Percentiles rank a stretch among this genome's conserved stretches.
phyloP scores from a whole-genome alignment of 1,284 basidiomycete genomes.

The Marasmius fiardii region DNA sequence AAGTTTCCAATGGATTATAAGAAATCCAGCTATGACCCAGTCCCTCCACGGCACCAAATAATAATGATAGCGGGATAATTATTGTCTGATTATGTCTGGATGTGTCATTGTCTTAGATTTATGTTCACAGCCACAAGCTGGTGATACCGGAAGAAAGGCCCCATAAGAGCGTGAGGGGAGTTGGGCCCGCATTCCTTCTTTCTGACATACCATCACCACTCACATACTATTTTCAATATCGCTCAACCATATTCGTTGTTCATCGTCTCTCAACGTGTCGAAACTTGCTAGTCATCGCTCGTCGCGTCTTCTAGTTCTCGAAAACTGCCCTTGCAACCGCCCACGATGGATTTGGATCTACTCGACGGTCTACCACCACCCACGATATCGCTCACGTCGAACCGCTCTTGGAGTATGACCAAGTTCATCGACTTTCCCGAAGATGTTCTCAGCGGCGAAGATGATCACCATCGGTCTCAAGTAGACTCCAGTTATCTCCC shows the following conservation, averaged over 20 bases:
- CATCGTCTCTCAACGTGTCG: not conserved
- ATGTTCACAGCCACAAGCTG: conserved; percentile 1
- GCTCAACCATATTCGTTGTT: not conserved
- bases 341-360: not conserved
- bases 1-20: no score
- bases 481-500: not conserved
- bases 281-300: not conserved
- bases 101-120: not conserved
- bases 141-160: not conserved
- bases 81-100: not conserved
- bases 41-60: not conserved
- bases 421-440: conserved; percentile 1
- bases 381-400: not conserved
- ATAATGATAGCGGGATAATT: no score
- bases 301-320: not conserved
- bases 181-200: not conserved
- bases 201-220: not conserved
- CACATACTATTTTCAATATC: not conserved
- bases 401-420: not conserved
- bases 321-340: no score
- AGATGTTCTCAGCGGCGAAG: not conserved
- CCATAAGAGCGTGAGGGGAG: not conserved
- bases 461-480: not conserved
- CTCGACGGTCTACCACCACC: not conserved
- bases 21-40: not conserved